Evolutionary conservation across 768 basidiomycete genomes (phyloP).

Genomic region (Phylloporus arenicola): DNA sequence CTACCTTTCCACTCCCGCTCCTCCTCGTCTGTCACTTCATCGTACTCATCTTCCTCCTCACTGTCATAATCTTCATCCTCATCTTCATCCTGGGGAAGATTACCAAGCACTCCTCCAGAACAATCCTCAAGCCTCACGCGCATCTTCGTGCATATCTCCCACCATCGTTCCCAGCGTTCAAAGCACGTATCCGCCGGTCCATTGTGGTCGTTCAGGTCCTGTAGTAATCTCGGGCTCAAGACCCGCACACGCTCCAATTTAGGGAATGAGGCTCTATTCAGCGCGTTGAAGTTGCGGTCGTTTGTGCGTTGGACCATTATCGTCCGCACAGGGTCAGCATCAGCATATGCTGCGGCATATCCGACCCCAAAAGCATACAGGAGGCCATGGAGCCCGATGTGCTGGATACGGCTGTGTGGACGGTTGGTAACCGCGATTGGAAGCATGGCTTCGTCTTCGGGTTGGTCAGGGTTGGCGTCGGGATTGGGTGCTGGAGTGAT

Average conservation of each 20-base stretch:
- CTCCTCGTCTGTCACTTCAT: slow-evolving; percentile 30
- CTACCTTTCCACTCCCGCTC: slow-evolving; percentile 25
- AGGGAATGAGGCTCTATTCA: slow-evolving; percentile 53
- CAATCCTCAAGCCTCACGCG: slow-evolving; percentile 69
- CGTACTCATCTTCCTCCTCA: slow-evolving; percentile 30
- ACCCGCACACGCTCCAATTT: slow-evolving; percentile 53
- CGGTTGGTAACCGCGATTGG: slow-evolving; percentile 38
- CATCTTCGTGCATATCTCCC: slow-evolving; percentile 44
- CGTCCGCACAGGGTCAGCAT: slow-evolving; percentile 40
- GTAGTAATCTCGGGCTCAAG: slow-evolving; percentile 49
- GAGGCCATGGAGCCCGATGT: slow-evolving; percentile 67
- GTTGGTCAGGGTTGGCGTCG: slow-evolving; percentile 12
- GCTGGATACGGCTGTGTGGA: slow-evolving; percentile 53
- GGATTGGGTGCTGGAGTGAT: slow-evolving; percentile 26
- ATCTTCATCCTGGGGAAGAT: slow-evolving; percentile 27
- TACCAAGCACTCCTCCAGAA: slow-evolving; percentile 59
- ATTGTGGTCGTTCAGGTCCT: slow-evolving; percentile 50
- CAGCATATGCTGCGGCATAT: slow-evolving; percentile 39
- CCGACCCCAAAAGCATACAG: slow-evolving; percentile 66
- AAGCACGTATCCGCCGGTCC: slow-evolving; percentile 40
- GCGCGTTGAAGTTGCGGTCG: slow-evolving; percentile 57
- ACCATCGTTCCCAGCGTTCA: slow-evolving; percentile 68
- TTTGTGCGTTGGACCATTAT: slow-evolving; percentile 50
- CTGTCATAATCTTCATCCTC: slow-evolving; percentile 32
- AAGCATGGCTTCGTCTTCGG: slow-evolving; percentile 29